These are phyloP conservation scores for Melanogaster broomeanus DNA, from an alignment of 768 basidiomycete species.

Conservation along the genomic window DNA sequence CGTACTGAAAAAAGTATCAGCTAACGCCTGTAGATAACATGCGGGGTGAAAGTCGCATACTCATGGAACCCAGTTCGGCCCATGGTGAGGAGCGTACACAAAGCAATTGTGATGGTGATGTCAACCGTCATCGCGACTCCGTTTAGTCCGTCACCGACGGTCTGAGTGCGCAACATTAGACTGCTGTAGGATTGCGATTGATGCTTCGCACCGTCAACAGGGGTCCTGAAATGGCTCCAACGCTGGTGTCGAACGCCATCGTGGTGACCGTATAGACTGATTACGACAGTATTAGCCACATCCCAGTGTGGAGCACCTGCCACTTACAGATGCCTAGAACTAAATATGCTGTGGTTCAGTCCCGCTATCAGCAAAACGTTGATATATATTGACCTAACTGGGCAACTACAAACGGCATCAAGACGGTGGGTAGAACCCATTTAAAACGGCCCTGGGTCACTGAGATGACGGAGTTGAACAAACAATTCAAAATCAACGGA, in stretches of 20 bases:
- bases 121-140: conserved; percentile 17
- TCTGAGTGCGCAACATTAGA: conserved; percentile 14
- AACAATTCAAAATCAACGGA: not conserved
- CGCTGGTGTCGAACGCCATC: conserved; percentile 13
- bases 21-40: not conserved
- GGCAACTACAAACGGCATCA: conserved; percentile 18
- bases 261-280: conserved; percentile 17
- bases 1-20: conserved; percentile 16
- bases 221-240: conserved; percentile 16
- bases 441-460: conserved; percentile 14
- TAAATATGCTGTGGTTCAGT: not conserved
- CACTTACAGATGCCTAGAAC: conserved; percentile 18
- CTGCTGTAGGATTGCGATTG: not conserved
- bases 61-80: conserved; percentile 25
- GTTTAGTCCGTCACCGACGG: conserved; percentile 10
- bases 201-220: conserved; percentile 16
- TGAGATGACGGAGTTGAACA: conserved; percentile 1
- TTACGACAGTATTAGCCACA: conserved; percentile 3
- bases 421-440: conserved; percentile 18
- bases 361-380: too few species aligned
- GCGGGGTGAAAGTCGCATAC: conserved; percentile 7
- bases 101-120: conserved; percentile 18
- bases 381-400: conserved; percentile 14
- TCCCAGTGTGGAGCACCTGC: not conserved
- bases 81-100: conserved; percentile 21